Conservation (phyloP, 2,329 filamentous ascomycete genomes). For the Scytalidium lignicola region DNA sequence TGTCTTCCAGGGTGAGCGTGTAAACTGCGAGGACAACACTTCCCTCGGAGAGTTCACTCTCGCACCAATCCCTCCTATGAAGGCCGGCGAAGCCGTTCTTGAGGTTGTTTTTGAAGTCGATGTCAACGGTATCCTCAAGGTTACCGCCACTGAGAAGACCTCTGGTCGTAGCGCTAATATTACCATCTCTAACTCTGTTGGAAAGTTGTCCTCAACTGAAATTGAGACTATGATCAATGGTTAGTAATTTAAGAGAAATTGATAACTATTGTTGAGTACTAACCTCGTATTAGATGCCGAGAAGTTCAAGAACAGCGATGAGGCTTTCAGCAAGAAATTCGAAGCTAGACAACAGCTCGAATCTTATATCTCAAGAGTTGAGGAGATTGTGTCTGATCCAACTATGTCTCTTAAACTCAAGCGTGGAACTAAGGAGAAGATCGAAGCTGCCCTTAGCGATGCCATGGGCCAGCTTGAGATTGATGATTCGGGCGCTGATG, state of each 20-base stretch:
- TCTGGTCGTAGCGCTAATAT: constrained; percentile 98
- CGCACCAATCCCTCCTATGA: constrained; percentile 82
- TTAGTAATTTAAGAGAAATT: constrained; percentile 33
- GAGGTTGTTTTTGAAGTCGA: constrained; percentile 99
- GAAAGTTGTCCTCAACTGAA: constrained; percentile 89
- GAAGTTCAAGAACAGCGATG: constrained; percentile 97
- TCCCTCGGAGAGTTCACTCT: constrained; percentile 96
- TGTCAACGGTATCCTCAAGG: constrained; percentile 99
- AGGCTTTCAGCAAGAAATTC: constrained; percentile 99
- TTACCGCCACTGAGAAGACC: constrained; percentile 98
- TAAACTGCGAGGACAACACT: constrained; percentile 98
- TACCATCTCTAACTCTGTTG: constrained; percentile 98
- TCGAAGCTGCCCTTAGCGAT: constrained; percentile 92
- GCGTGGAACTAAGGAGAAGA: constrained; percentile 99
- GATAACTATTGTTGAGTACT: no score
- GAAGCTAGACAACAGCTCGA: constrained; percentile 99
- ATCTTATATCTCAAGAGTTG: constrained; percentile 96
- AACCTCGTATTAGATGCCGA: constrained; percentile 61
- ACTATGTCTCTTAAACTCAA: constrained; percentile 95
- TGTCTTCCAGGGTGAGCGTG: constrained; percentile 92
- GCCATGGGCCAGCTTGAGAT: constrained; percentile 97
- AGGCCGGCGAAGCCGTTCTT: constrained; percentile 90
- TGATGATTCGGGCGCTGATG: constrained; percentile 84
- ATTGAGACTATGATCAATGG: constrained; percentile 97
- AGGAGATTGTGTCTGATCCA: constrained; percentile 98